Evolutionary conservation across 306 rosid genomes (phyloP).

Genomic region (Castanea crenata): DNA sequence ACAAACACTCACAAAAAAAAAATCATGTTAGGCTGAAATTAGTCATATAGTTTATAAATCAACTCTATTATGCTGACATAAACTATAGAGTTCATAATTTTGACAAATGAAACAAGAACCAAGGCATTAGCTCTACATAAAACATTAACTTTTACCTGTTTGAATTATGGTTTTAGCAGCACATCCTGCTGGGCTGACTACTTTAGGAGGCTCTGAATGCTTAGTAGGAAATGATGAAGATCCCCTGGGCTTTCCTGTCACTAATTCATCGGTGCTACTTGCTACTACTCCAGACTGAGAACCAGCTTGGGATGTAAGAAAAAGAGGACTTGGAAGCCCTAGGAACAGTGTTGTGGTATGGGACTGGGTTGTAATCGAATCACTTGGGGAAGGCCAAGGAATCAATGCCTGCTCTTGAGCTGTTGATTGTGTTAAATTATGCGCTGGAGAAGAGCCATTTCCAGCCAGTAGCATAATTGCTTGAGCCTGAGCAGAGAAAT

Average conservation of each 20-base stretch:
- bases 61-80: not conserved
- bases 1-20: conserved; percentile 7
- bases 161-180: conserved; percentile 41
- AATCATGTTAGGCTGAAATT: not conserved
- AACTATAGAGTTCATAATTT: not conserved
- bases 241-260: conserved; percentile 38
- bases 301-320: conserved; percentile 31
- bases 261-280: conserved; percentile 37
- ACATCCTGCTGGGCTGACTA: conserved; percentile 38
- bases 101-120: not conserved
- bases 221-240: conserved; percentile 37
- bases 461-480: conserved; percentile 91
- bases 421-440: conserved; percentile 27
- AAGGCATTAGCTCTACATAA: not conserved
- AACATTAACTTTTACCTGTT: conserved; percentile 44
- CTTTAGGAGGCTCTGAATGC: conserved; percentile 44
- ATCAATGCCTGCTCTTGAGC: conserved; percentile 44
- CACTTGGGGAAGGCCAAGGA: conserved; percentile 38
- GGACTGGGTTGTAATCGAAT: conserved; percentile 41
- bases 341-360: conserved; percentile 31
- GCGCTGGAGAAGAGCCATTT: conserved; percentile 39
- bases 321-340: conserved; percentile 41
- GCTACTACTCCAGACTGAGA: conserved; percentile 41
- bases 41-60: not conserved
- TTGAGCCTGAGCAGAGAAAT: conserved; percentile 54